phyloP scores from a whole-genome alignment of 306 rosid species.

The Cicer arietinum region DNA sequence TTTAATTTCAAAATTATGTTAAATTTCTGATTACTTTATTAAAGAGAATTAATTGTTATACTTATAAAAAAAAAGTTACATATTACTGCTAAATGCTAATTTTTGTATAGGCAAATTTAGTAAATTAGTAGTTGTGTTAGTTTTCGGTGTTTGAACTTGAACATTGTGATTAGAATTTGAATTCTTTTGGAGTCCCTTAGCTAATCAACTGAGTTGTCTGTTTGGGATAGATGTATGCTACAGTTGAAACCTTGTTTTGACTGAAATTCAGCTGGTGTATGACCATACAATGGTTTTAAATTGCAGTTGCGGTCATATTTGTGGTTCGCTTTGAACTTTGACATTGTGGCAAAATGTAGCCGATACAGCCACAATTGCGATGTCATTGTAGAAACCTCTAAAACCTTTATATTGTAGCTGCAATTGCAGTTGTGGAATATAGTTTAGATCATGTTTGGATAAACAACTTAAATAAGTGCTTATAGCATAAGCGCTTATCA shows the following conservation, averaged over 20 bases:
- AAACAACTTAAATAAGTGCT: too few species aligned
- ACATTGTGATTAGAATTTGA: neutral
- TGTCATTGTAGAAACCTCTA: too few species aligned
- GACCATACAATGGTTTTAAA: too few species aligned
- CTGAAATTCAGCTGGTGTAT: neutral
- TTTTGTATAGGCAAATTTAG: neutral
- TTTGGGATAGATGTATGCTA: neutral
- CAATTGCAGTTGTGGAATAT: too few species aligned
- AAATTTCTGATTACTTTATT: constrained; percentile 21
- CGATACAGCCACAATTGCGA: too few species aligned
- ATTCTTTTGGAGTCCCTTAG: neutral
- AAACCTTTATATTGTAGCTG: too few species aligned
- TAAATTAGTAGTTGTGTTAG: neutral
- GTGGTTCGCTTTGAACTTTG: too few species aligned
- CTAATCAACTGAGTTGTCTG: neutral
- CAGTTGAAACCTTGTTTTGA: neutral
- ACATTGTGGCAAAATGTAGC: too few species aligned
- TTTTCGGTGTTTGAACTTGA: neutral
- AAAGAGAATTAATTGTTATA: neutral
- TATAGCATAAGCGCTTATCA: too few species aligned
- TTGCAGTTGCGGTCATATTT: too few species aligned
- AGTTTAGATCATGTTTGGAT: too few species aligned
- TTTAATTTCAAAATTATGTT: neutral
- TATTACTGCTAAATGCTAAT: neutral
- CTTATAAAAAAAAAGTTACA: neutral